phyloP scores from a whole-genome alignment of 2,329 filamentous ascomycete genomes.

The Beauveria sp. region DNA sequence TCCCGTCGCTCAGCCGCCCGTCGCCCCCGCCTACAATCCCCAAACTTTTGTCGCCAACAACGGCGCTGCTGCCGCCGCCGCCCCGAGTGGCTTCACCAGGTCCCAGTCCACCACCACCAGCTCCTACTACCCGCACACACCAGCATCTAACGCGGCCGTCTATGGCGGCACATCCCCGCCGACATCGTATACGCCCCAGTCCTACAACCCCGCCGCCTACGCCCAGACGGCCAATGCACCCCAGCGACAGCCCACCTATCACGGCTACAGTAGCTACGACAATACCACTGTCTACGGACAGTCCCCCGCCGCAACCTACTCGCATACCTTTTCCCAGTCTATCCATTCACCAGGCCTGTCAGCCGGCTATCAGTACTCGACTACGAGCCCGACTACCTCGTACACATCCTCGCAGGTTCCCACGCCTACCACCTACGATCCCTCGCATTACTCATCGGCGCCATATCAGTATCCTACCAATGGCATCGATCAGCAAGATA shows the following conservation, averaged over 20 bases:
- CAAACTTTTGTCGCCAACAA: constrained; percentile 44
- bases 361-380: constrained; percentile 33
- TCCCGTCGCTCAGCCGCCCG: constrained; percentile 36
- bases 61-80: constrained; percentile 11
- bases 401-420: constrained; percentile 19
- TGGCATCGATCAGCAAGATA: constrained; percentile 30
- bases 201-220: constrained; percentile 56
- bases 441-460: constrained; percentile 22
- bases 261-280: constrained; percentile 39
- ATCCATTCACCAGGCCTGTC: constrained; percentile 23
- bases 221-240: constrained; percentile 35
- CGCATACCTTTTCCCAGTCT: constrained; percentile 20
- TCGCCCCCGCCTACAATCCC: constrained; percentile 60
- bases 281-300: constrained; percentile 35
- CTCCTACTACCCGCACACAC: constrained; percentile 40
- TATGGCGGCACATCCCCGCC: constrained; percentile 28
- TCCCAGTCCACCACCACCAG: constrained; percentile 45
- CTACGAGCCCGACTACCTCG: constrained; percentile 30
- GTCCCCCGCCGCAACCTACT: constrained; percentile 29
- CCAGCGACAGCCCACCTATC: constrained; percentile 45
- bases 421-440: constrained; percentile 27
- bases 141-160: constrained; percentile 27
- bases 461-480: constrained; percentile 34
- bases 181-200: constrained; percentile 41
- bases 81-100: constrained; percentile 24